Percentiles rank a stretch among this genome's conserved stretches.
These are phyloP conservation scores for Urochloa ruziziensis DNA, from an alignment of 176 grass and related monocot species.

Conservation along the genomic window DNA sequence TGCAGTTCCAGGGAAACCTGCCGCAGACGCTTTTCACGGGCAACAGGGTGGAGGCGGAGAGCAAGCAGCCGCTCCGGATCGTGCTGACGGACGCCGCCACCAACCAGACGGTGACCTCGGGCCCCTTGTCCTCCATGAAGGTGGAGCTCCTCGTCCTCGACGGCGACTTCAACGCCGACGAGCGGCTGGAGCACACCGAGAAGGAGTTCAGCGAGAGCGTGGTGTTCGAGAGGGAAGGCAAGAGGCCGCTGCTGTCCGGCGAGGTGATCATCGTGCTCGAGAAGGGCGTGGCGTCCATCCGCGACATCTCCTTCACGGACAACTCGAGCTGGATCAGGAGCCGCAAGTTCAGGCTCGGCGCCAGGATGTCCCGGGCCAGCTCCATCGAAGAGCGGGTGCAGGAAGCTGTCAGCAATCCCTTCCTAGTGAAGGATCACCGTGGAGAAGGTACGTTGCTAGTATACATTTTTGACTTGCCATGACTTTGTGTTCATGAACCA, in stretches of 20 bases:
- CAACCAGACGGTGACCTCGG: constrained; percentile 51
- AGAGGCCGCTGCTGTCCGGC: constrained; percentile 68
- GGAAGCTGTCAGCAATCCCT: constrained; percentile 80
- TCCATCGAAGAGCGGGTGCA: constrained; percentile 49
- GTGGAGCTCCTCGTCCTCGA: constrained; percentile 85
- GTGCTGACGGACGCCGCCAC: constrained; percentile 53
- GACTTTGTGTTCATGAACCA: background rate
- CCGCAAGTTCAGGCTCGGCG: constrained; percentile 84
- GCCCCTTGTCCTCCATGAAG: constrained; percentile 56
- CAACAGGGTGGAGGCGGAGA: constrained; percentile 69
- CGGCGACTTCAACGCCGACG: constrained; percentile 79
- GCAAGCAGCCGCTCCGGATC: constrained; percentile 61
- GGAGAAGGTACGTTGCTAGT: constrained; percentile 65
- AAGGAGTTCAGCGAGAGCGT: constrained; percentile 77
- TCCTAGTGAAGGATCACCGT: constrained; percentile 93
- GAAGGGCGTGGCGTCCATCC: constrained; percentile 67
- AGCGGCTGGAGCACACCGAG: constrained; percentile 67
- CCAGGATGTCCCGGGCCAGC: constrained; percentile 52
- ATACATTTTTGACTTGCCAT: background rate
- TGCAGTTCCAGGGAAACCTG: constrained; percentile 70
- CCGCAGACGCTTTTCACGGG: constrained; percentile 74
- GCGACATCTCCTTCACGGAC: constrained; percentile 73
- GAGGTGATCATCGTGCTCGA: constrained; percentile 65
- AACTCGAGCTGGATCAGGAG: constrained; percentile 89
- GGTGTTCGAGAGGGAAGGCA: constrained; percentile 83